phyloP scores from a whole-genome alignment of 2,329 filamentous ascomycete species.

The Sporothrix pallida region DNA sequence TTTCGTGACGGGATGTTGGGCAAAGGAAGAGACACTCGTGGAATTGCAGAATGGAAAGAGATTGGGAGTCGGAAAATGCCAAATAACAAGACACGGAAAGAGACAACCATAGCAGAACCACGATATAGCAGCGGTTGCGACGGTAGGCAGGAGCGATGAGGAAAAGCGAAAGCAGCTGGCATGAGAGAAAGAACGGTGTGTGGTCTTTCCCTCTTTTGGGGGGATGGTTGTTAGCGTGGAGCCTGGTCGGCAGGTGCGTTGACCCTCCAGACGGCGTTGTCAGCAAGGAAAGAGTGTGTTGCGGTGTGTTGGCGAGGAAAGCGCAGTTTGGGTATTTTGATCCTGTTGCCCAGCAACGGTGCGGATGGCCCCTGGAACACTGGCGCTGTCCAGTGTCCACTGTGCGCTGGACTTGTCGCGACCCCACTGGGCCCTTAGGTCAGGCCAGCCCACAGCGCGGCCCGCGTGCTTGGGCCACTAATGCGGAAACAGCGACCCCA shows the following conservation, averaged over 20 bases:
- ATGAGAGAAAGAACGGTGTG: constrained; percentile 27
- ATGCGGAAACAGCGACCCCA: constrained; percentile 22
- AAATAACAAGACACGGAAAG: constrained; percentile 26
- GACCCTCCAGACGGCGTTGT: neutral
- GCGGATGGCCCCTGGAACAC: neutral
- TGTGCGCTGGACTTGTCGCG: neutral
- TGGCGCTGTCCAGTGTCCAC: too few species aligned
- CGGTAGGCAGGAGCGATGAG: constrained; percentile 15
- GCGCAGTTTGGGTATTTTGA: constrained; percentile 17
- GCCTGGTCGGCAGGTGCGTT: constrained; percentile 24
- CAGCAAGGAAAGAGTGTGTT: constrained; percentile 14
- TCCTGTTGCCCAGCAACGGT: constrained; percentile 31
- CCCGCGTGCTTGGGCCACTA: constrained; percentile 28
- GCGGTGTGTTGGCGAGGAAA: constrained; percentile 29
- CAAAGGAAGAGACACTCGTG: neutral
- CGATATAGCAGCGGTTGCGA: constrained; percentile 25
- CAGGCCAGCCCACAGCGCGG: constrained; percentile 15
- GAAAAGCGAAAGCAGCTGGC: neutral
- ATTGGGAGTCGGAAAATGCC: constrained; percentile 19
- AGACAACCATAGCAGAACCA: constrained; percentile 15
- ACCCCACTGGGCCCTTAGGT: neutral
- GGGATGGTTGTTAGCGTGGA: neutral
- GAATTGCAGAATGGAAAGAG: neutral
- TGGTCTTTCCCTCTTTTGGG: constrained; percentile 19
- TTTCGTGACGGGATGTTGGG: neutral